A percentile compares a stretch with the other conserved stretches of the same genome.
These are phyloP conservation scores for Fagopyrum tataricum DNA, from an alignment of 148 eudicot genomes.

Conservation along the genomic window DNA sequence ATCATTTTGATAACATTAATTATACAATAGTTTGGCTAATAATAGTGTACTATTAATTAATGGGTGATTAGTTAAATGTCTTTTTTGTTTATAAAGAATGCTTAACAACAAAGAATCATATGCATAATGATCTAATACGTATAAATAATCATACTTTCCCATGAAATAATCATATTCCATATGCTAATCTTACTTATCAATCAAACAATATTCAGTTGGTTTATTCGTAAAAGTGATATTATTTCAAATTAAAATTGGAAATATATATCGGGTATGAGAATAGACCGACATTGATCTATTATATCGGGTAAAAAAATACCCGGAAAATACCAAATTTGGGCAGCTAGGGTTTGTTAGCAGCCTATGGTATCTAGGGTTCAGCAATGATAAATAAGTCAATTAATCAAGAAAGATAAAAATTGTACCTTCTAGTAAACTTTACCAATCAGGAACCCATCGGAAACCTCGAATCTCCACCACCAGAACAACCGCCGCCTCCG, in stretches of 20 bases:
- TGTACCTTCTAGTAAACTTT: background rate
- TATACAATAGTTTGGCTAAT: background rate
- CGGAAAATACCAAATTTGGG: background rate
- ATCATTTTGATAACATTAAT: background rate
- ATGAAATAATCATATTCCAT: too few species aligned
- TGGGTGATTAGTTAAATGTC: background rate
- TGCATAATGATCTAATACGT: too few species aligned
- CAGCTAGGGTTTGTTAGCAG: background rate
- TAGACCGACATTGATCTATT: too few species aligned
- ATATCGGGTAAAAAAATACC: background rate
- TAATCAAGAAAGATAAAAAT: background rate
- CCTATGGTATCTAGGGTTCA: background rate
- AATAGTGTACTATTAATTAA: background rate
- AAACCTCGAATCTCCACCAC: conserved; percentile 3
- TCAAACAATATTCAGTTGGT: too few species aligned
- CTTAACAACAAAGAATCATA: too few species aligned
- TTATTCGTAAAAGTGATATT: too few species aligned
- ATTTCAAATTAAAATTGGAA: too few species aligned
- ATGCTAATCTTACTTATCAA: too few species aligned
- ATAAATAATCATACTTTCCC: too few species aligned
- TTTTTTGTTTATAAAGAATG: too few species aligned
- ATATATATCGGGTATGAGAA: too few species aligned
- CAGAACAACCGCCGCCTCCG: background rate
- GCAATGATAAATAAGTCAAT: background rate
- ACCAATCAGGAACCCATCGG: background rate